Conservation (phyloP, 805 yeast genomes). For the Metschnikowia drakensbergensis region DNA sequence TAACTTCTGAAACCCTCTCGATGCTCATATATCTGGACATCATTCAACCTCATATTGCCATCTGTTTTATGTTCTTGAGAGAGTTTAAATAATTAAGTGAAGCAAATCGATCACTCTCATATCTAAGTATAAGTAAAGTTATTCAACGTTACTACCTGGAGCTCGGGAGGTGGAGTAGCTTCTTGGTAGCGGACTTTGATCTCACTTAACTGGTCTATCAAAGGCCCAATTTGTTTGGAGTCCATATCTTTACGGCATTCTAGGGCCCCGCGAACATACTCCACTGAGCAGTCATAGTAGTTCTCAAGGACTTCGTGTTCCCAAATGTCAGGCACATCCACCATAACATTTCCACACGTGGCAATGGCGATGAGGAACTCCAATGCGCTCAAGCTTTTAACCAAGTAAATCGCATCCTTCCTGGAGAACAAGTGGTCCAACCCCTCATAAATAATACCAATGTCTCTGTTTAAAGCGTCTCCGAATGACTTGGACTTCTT, state of each 20-base stretch:
- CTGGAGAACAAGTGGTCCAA: constrained; percentile 38
- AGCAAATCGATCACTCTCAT: not conserved
- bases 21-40: constrained; percentile 6
- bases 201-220: constrained; percentile 26
- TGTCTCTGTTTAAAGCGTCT: constrained; percentile 38
- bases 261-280: constrained; percentile 62
- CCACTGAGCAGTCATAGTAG: constrained; percentile 76
- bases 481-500: constrained; percentile 37
- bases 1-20: constrained; percentile 5
- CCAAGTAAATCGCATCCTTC: constrained; percentile 36
- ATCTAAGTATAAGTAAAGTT: constrained; percentile 25
- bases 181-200: constrained; percentile 31
- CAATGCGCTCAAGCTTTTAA: constrained; percentile 38
- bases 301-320: constrained; percentile 51
- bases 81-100: not conserved
- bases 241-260: constrained; percentile 46
- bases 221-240: constrained; percentile 23
- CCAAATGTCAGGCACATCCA: constrained; percentile 47
- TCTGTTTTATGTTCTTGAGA: constrained; percentile 5
- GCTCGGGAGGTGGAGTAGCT: constrained; percentile 32
- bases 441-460: constrained; percentile 33
- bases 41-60: constrained; percentile 12
- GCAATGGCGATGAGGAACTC: constrained; percentile 40
- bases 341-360: constrained; percentile 35
- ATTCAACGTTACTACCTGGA: constrained; percentile 32